phyloP scores from a whole-genome alignment of 192 early-diverging fungal genomes.

The Backusella parvicylindrica region DNA sequence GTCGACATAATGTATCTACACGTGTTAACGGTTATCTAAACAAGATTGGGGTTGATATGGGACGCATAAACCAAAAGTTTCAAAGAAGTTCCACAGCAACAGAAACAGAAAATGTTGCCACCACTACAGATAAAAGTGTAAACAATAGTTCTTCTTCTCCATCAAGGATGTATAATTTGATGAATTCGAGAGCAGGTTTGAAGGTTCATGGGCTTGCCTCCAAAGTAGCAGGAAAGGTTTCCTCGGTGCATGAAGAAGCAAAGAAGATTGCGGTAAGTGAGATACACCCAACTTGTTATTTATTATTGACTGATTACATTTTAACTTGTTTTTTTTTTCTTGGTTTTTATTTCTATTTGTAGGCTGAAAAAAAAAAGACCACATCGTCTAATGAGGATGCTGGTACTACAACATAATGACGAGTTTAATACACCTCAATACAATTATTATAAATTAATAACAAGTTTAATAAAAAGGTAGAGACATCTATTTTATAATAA shows the following conservation, averaged over 20 bases:
- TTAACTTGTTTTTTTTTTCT: neutral
- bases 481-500: no score
- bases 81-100: constrained; percentile 27
- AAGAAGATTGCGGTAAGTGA: constrained; percentile 40
- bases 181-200: constrained; percentile 45
- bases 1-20: constrained; percentile 43
- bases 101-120: constrained; percentile 35
- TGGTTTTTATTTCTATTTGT: neutral
- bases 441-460: no score
- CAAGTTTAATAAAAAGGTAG: no score
- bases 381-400: neutral
- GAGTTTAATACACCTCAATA: neutral
- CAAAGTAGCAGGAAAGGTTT: constrained; percentile 38
- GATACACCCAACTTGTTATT: neutral
- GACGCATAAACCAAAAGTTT: constrained; percentile 44
- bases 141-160: constrained; percentile 31
- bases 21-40: constrained; percentile 23
- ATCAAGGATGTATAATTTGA: constrained; percentile 31
- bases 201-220: constrained; percentile 35
- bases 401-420: neutral
- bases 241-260: constrained; percentile 48
- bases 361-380: neutral
- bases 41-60: constrained; percentile 9
- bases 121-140: constrained; percentile 36
- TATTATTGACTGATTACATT: neutral